Evolutionary conservation across 768 basidiomycete species (phyloP).

Genomic region (Brasilioporus rufonigricans): DNA sequence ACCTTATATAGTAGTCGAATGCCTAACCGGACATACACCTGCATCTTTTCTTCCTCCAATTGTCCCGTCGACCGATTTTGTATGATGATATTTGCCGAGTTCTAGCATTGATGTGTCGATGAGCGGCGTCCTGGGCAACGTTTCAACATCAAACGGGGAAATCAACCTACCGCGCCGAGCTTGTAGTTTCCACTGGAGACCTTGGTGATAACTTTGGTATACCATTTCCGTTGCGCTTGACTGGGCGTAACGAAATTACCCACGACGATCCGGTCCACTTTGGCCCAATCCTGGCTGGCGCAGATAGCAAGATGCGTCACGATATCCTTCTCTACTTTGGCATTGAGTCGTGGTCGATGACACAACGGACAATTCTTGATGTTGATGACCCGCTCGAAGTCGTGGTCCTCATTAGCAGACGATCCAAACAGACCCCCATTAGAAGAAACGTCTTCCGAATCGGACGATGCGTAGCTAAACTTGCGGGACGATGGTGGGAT

Average conservation of each 20-base stretch:
- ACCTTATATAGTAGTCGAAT: constrained; percentile 91
- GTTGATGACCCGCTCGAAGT: constrained; percentile 87
- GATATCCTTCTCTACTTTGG: constrained; percentile 91
- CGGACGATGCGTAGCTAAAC: constrained; percentile 44
- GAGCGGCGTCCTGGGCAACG: background rate
- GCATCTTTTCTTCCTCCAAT: constrained; percentile 98
- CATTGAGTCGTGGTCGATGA: constrained; percentile 79
- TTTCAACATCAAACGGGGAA: background rate
- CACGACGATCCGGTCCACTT: constrained; percentile 86
- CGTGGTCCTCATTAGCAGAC: constrained; percentile 30
- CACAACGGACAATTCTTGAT: constrained; percentile 94
- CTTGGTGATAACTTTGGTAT: constrained; percentile 85
- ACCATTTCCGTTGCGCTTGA: constrained; percentile 97
- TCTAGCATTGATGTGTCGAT: constrained; percentile 42
- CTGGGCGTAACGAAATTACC: constrained; percentile 92
- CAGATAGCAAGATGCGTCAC: constrained; percentile 97
- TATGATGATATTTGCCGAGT: constrained; percentile 97
- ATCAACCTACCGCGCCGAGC: constrained; percentile 72
- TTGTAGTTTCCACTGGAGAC: constrained; percentile 84
- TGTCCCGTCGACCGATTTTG: constrained; percentile 92
- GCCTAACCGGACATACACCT: constrained; percentile 87
- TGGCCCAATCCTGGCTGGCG: constrained; percentile 89
- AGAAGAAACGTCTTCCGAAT: constrained; percentile 40
- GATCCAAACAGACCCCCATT: background rate
- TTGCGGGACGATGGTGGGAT: constrained; percentile 23